These are phyloP conservation scores for Ottelia alismoides DNA, from an alignment of 106 monocot species.

Conservation along the genomic window DNA sequence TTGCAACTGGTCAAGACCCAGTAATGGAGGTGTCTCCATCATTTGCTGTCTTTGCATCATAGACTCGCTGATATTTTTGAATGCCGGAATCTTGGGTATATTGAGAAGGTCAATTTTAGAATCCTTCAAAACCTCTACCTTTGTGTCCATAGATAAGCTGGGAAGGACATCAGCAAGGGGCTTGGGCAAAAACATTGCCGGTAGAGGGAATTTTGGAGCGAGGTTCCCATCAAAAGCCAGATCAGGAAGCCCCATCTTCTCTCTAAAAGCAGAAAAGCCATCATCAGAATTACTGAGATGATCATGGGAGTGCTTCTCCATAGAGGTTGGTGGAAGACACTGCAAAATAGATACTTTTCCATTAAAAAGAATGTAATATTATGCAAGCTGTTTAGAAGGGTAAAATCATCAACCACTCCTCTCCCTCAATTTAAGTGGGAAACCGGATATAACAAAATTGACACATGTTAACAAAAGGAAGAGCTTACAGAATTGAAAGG, in stretches of 20 bases:
- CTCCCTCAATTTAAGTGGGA: neutral
- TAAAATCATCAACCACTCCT: too few species aligned
- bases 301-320: conserved; percentile 14
- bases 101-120: conserved; percentile 27
- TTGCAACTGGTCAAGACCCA: conserved; percentile 33
- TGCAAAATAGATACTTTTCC: conserved; percentile 21
- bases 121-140: conserved; percentile 17
- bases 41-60: conserved; percentile 47
- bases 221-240: conserved; percentile 28
- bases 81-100: conserved; percentile 44
- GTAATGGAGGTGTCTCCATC: conserved; percentile 36
- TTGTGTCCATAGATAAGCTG: conserved; percentile 37
- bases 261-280: conserved; percentile 50
- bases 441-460: neutral
- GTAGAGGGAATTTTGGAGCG: conserved; percentile 22
- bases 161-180: conserved; percentile 39
- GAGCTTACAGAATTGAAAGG: conserved; percentile 52
- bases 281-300: conserved; percentile 20
- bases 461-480: conserved; percentile 1
- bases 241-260: conserved; percentile 44
- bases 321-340: conserved; percentile 20
- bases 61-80: conserved; percentile 27
- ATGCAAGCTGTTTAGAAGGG: too few species aligned
- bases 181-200: conserved; percentile 24
- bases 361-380: neutral